Percentiles rank a stretch among this genome's conserved stretches.
phyloP scores from a whole-genome alignment of 139 green algal species.

The Marvania coccoides region DNA sequence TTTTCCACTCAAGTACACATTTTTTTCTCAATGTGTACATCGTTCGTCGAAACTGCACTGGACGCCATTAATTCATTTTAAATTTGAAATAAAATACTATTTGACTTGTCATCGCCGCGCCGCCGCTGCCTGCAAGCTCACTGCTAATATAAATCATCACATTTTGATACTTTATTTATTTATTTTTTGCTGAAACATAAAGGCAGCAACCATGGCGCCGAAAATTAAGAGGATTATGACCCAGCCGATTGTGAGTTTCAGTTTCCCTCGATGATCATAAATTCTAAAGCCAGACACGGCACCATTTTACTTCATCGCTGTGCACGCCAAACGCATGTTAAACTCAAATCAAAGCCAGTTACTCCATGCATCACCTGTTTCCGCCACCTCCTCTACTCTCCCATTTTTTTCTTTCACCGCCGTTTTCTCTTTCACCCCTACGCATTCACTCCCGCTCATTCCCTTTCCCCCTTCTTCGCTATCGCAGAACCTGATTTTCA shows the following conservation, averaged over 20 bases:
- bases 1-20: too few relatives aligned
- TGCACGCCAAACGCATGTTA: not conserved
- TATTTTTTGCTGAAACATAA: too few relatives aligned
- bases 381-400: not conserved
- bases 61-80: not conserved
- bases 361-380: not conserved
- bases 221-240: conserved; percentile 80
- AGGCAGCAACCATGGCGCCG: conserved; percentile 31
- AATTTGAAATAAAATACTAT: not conserved
- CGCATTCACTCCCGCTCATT: not conserved
- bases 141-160: conserved; percentile 15
- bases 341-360: not conserved
- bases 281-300: not conserved
- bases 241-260: conserved; percentile 65
- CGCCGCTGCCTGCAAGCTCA: not conserved
- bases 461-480: not conserved
- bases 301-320: not conserved
- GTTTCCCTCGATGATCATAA: not conserved
- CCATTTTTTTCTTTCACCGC: not conserved
- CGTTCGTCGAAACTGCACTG: too few relatives aligned
- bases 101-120: not conserved
- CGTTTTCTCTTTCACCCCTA: not conserved
- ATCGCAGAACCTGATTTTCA: conserved; percentile 94
- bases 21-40: too few relatives aligned
- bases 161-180: not conserved